Evolutionary conservation across 2,329 filamentous ascomycete genomes (phyloP).

Genomic region (Xylaria hypoxylon): DNA sequence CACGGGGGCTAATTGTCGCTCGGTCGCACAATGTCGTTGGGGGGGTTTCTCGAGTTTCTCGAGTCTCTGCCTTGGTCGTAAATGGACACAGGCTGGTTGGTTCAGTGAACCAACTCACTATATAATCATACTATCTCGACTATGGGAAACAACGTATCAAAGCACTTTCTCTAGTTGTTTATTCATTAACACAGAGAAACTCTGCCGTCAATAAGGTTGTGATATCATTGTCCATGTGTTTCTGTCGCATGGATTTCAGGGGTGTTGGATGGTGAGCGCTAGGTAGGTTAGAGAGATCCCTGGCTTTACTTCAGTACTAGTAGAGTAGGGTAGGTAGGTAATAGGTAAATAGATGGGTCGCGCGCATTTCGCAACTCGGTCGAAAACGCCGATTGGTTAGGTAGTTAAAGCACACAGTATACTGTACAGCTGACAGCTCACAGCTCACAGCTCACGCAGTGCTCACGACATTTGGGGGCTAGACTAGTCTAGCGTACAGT

Average conservation of each 20-base stretch:
- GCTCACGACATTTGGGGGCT: slow-evolving; percentile 13
- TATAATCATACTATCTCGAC: slow-evolving; percentile 9
- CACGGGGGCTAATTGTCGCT: slow-evolving; percentile 32
- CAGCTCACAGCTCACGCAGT: too few relatives aligned
- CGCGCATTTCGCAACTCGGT: slow-evolving; percentile 16
- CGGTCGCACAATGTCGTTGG: slow-evolving; percentile 43
- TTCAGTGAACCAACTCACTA: slow-evolving; percentile 26
- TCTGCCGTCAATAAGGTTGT: slow-evolving; percentile 6
- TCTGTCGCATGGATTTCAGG: slow-evolving; percentile 16
- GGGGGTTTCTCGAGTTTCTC: slow-evolving; percentile 37
- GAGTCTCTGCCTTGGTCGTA: slow-evolving; percentile 10
- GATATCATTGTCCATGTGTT: slow-evolving; percentile 24
- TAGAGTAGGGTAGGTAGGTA: slow-evolving; percentile 3
- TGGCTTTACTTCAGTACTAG: not conserved
- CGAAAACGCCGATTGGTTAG: slow-evolving; percentile 22
- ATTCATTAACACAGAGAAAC: slow-evolving; percentile 2
- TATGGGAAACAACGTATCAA: slow-evolving; percentile 3
- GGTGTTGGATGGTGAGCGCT: slow-evolving; percentile 20
- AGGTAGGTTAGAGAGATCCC: slow-evolving; percentile 13
- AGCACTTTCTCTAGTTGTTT: not conserved
- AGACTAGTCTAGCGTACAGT: too few relatives aligned
- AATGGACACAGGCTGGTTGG: slow-evolving; percentile 7
- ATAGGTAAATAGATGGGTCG: slow-evolving; percentile 12
- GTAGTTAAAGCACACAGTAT: not conserved
- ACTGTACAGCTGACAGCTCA: slow-evolving; percentile 17